These are phyloP conservation scores for Sporisorium graminicola DNA, from an alignment of 1,284 basidiomycete species.

Conservation along the genomic window DNA sequence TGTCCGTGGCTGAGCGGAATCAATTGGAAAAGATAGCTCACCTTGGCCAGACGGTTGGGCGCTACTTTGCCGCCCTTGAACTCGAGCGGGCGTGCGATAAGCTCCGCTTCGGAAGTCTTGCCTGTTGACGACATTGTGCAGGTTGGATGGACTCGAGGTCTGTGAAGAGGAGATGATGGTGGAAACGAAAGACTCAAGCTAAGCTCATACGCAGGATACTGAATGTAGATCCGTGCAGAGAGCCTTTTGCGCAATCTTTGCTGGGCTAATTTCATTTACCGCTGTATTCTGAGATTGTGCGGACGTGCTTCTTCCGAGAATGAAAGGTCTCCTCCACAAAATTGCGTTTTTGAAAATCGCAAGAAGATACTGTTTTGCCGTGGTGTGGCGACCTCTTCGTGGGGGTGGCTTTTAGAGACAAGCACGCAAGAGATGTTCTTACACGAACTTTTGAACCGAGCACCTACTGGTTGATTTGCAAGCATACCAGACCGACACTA, in stretches of 20 bases:
- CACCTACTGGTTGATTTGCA: not conserved
- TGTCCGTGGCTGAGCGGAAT: not conserved
- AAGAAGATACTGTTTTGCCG: not conserved
- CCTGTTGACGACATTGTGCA: conserved; percentile 12
- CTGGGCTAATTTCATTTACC: not conserved
- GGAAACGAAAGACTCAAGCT: not conserved
- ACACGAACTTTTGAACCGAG: not conserved
- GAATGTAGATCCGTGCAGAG: not conserved
- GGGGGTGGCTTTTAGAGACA: no score
- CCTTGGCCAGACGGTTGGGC: conserved; percentile 74
- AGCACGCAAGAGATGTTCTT: no score
- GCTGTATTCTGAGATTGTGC: not conserved
- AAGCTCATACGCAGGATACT: not conserved
- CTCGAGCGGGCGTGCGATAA: conserved; percentile 71
- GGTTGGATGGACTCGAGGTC: not conserved
- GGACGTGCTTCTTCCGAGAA: not conserved
- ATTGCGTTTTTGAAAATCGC: not conserved
- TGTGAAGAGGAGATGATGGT: conserved; percentile 7
- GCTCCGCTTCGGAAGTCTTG: conserved; percentile 31
- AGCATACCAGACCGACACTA: not conserved
- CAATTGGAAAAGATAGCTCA: conserved; percentile 44
- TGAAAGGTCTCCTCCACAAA: not conserved
- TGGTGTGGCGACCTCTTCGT: not conserved
- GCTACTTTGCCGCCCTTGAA: conserved; percentile 75
- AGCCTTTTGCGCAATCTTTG: not conserved